Conservation (phyloP, 2,329 filamentous ascomycete species). For the Cytospora piceae region DNA sequence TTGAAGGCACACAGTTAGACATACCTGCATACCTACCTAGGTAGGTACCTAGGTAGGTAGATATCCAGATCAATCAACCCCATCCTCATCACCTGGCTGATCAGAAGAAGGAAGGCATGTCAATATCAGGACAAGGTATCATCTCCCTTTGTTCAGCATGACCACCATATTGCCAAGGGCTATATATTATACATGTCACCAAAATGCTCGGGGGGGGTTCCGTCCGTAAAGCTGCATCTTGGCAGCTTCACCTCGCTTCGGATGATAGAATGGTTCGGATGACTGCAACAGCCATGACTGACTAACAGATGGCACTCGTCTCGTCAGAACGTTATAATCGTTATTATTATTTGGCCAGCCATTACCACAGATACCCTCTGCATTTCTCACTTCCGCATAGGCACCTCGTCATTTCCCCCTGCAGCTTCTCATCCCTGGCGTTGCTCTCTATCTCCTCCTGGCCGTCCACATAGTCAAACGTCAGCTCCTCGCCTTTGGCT, state of each 20-base stretch:
- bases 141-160: too few relatives aligned
- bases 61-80: too few relatives aligned
- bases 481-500: constrained; percentile 68
- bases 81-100: too few relatives aligned
- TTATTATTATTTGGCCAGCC: background rate
- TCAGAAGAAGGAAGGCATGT: too few relatives aligned
- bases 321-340: background rate
- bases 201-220: background rate
- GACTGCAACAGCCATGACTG: background rate
- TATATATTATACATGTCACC: too few relatives aligned
- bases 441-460: constrained; percentile 55
- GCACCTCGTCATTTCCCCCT: constrained; percentile 60
- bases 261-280: background rate
- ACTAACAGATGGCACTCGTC: background rate
- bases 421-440: constrained; percentile 52
- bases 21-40: too few relatives aligned
- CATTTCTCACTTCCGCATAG: constrained; percentile 69
- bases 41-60: too few relatives aligned
- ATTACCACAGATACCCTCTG: constrained; percentile 69
- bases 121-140: too few relatives aligned
- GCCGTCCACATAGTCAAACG: constrained; percentile 78
- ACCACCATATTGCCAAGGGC: too few relatives aligned
- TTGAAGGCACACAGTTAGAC: too few relatives aligned
- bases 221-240: background rate
- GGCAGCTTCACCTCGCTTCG: too few relatives aligned